Evolutionary conservation across 148 eudicot genomes (phyloP), one percentile per base, ranked within the genome.

Genomic region (Diospyros lotus): DNA sequence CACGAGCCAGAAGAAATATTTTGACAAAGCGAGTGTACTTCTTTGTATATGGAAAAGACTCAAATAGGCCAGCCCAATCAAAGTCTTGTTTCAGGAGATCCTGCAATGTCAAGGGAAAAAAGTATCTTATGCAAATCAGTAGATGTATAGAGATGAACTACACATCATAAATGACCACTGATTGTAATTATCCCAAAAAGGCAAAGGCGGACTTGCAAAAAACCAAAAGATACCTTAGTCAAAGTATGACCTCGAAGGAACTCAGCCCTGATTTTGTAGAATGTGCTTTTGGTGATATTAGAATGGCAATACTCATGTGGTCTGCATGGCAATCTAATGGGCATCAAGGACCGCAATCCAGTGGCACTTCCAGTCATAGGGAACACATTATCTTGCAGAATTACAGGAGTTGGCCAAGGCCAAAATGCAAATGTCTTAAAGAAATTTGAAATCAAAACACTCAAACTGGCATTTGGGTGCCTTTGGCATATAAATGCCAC

Each of bases 331-430:
- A 87, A 76, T 62, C 76, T 75, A 45, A 87, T 89, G 42, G 90
- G 88, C 88, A 89, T 89, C 41, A 62, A 72, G 9, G 71, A 69
- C 39, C 79, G 40, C 11, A 6, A 50, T 63, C 76, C 85, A 40
- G 62, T 64, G 9, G 46, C 63, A 77, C 44, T 60, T 39, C 51
- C 50, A 56, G 44, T 45, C 56, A 54, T 39, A 13, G 71, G 79
- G 2, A 69, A 56, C 44, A 52, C n/a, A 72, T 79, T 87, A 73
- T 83, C 87, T 66, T 76, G 74, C 72, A 86, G 46, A 58, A 67
- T 66, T 38, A 87, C 87, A 45, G 93, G 91, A 13, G 72, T 78
- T 14, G 88, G 87, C 91, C 93, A 89, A 56, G 81, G 76, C 93
- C 93, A 89, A 62, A 45, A 73, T 53, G 86, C 81, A 77, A 84